Evolutionary conservation across 306 rosid species (phyloP), one percentile per base, ranked within the genome.

Genomic region (Nissolia schottii): DNA sequence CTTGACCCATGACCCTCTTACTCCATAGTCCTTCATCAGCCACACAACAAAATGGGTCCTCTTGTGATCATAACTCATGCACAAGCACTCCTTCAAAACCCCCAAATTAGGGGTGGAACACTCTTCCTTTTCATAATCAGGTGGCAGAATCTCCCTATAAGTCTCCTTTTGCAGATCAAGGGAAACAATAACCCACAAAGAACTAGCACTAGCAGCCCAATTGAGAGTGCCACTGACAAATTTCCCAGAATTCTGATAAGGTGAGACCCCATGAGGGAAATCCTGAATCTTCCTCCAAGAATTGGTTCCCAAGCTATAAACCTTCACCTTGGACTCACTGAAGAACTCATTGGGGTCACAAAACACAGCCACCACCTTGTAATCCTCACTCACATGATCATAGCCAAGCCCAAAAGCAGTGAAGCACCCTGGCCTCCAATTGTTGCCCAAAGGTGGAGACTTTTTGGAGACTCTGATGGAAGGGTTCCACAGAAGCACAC

Each of bases 401-500:
- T 76, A 83, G 8, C 87, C 87, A 24, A 83, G 85, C 6, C 87
- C 87, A 77, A 83, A 83, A 43, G 64, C 73, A 73, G 87, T 83
- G 31, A 54, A 83, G 68, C 87, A 83, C 45, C 85, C 82, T 0
- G 85, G 82, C 48, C 85, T 80, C 87, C 87, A 83, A 62, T 83
- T 80, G 50, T 80, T 83, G 2, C 71, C 75, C 65, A 80, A n/a
- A 77, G 87, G 82, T 43, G 87, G 84, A 4, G 87, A 83, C 34
- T 83, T 83, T 24, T 79, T 79, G n/a, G 82, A 79, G 28, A 72
- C 63, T 71, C 84, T 79, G 0, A 31, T 67, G 6, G 87, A 79
- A 19, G 87, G 87, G 67, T 83, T 83, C 87, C 87, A 83, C 3
- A 83, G 82, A 72, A 83, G 84, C 18, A 76, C 87, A 67, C 80